Evolutionary conservation across 176 grass and related monocot species (phyloP).

Genomic region (Aegilops sharonensis): DNA sequence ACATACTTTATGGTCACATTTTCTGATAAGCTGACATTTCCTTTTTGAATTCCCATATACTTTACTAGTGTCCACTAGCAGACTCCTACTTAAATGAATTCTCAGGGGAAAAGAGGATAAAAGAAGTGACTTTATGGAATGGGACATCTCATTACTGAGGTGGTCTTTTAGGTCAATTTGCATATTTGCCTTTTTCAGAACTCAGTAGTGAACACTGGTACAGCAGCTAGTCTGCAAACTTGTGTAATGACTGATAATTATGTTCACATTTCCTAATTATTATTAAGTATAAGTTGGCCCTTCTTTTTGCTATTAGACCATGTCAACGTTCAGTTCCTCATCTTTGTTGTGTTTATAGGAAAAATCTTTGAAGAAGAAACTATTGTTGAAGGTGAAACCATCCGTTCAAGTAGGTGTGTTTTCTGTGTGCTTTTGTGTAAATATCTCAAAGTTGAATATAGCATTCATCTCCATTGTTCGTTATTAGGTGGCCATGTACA

Average conservation of each 20-base stretch:
- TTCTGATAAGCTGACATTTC: constrained; percentile 2
- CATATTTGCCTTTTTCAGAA: constrained; percentile 17
- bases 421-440: not conserved
- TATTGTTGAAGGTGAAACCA: constrained; percentile 52
- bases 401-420: constrained; percentile 61
- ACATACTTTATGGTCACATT: constrained; percentile 9
- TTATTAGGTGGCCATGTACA: constrained; percentile 63
- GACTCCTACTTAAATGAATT: constrained; percentile 13
- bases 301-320: constrained; percentile 4
- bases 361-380: constrained; percentile 63
- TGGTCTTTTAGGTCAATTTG: constrained; percentile 22
- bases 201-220: constrained; percentile 2
- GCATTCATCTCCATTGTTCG: constrained; percentile 5
- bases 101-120: not conserved
- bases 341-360: constrained; percentile 32
- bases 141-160: not conserved
- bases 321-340: not conserved
- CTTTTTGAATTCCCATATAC: constrained; percentile 23
- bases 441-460: constrained; percentile 16
- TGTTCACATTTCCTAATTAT: not conserved
- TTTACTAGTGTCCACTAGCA: constrained; percentile 25
- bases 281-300: not conserved
- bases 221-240: constrained; percentile 13
- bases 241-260: constrained; percentile 1
- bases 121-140: constrained; percentile 15